Evolutionary conservation across 2,329 filamentous ascomycete species (phyloP).

Genomic region (Xylariales sp.): DNA sequence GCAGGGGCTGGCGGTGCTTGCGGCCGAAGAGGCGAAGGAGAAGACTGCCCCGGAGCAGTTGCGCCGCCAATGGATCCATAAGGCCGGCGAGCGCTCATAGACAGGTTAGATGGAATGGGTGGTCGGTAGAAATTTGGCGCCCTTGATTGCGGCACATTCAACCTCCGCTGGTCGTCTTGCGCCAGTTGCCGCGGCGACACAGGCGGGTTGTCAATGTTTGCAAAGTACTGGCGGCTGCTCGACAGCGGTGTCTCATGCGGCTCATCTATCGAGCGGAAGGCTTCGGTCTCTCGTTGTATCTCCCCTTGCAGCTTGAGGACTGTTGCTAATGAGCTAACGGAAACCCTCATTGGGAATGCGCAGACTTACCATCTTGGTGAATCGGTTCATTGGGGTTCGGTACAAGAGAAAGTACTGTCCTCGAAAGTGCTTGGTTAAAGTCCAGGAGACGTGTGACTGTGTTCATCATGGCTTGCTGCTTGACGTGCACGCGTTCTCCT

Average conservation of each 20-base stretch:
- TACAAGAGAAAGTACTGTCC: slow-evolving; percentile 67
- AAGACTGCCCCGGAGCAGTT: slow-evolving; percentile 57
- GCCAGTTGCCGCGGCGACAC: slow-evolving; percentile 84
- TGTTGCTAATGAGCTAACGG: too few species aligned
- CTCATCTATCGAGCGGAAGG: slow-evolving; percentile 54
- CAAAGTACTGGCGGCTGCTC: slow-evolving; percentile 62
- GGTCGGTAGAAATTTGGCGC: slow-evolving; percentile 65
- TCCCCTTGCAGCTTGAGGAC: slow-evolving; percentile 54
- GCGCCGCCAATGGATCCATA: slow-evolving; percentile 82
- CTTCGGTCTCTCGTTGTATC: slow-evolving; percentile 57
- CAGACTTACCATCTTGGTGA: slow-evolving; percentile 74
- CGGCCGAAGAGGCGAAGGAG: slow-evolving; percentile 68
- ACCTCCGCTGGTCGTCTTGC: slow-evolving; percentile 76
- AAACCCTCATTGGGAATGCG: too few species aligned
- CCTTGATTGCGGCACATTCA: slow-evolving; percentile 57
- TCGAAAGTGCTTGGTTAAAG: slow-evolving; percentile 81
- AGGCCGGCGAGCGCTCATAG: slow-evolving; percentile 68
- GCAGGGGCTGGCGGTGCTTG: slow-evolving; percentile 59
- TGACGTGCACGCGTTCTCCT: slow-evolving; percentile 79
- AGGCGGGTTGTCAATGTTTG: slow-evolving; percentile 67
- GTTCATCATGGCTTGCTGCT: slow-evolving; percentile 78
- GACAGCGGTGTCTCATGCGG: slow-evolving; percentile 63
- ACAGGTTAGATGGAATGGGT: slow-evolving; percentile 75
- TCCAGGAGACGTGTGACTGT: slow-evolving; percentile 65
- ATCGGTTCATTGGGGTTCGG: slow-evolving; percentile 71